Conservation (phyloP, 1,284 basidiomycete species). For the Somion occarium region DNA sequence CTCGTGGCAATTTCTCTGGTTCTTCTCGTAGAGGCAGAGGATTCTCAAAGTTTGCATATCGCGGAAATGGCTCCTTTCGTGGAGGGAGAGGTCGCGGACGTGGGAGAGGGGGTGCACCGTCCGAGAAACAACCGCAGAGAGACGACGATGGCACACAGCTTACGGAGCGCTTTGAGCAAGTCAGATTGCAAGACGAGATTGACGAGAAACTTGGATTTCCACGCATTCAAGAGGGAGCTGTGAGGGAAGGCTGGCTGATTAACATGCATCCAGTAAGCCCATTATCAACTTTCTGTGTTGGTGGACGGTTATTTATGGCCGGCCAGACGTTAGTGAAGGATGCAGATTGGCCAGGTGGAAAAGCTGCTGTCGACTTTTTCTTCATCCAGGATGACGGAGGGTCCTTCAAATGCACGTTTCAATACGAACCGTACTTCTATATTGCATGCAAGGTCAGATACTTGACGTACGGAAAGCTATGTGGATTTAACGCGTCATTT, state of each 20-base stretch:
- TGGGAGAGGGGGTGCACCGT: conserved; percentile 41
- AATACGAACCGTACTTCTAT: conserved; percentile 94
- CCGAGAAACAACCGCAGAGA: conserved; percentile 46
- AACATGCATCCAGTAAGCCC: conserved; percentile 94
- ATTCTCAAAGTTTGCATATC: conserved; percentile 23
- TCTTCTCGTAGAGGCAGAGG: conserved; percentile 19
- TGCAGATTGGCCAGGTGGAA: conserved; percentile 73
- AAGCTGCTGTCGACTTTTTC: conserved; percentile 93
- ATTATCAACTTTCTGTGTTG: neutral
- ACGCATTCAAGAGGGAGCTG: conserved; percentile 68
- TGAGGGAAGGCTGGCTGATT: conserved; percentile 88
- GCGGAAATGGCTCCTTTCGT: conserved; percentile 35
- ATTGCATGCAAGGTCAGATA: conserved; percentile 81
- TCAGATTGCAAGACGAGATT: conserved; percentile 75
- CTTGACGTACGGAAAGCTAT: neutral
- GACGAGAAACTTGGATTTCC: conserved; percentile 93
- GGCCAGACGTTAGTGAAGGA: conserved; percentile 81
- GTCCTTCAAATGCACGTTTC: conserved; percentile 93
- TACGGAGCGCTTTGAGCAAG: conserved; percentile 80
- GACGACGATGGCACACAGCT: conserved; percentile 86
- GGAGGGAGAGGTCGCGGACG: conserved; percentile 45
- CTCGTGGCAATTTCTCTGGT: conserved; percentile 22
- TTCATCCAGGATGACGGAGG: conserved; percentile 97
- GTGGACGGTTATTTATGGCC: neutral
- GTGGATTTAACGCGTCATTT: conserved; percentile 1